Conservation (phyloP, 257 asterid genomes). For the Scutellaria baicalensis region DNA sequence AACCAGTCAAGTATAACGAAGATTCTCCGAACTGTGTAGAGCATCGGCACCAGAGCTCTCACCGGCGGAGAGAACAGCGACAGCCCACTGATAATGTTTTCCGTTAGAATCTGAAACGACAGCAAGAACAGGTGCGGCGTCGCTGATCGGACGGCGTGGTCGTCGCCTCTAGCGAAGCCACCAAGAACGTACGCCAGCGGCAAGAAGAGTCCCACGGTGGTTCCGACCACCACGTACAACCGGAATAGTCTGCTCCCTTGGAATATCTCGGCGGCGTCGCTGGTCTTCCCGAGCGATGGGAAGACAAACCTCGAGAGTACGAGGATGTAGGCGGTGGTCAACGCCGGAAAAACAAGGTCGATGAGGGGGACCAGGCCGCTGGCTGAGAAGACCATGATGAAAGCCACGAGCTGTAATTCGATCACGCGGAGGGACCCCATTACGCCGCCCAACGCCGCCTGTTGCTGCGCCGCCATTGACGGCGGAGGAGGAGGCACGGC, state of each 20-base stretch:
- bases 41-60: slow-evolving; percentile 72
- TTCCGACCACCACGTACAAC: slow-evolving; percentile 50
- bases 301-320: slow-evolving; percentile 54
- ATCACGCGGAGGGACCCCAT: slow-evolving; percentile 90
- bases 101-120: slow-evolving; percentile 79
- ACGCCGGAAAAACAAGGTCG: slow-evolving; percentile 68
- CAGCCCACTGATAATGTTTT: slow-evolving; percentile 61
- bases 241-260: slow-evolving; percentile 51
- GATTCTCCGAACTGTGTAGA: slow-evolving; percentile 67
- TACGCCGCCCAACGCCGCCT: slow-evolving; percentile 25
- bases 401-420: slow-evolving; percentile 82
- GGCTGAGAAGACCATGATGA: slow-evolving; percentile 79
- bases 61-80: slow-evolving; percentile 80
- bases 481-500: slow-evolving; percentile 40
- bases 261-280: slow-evolving; percentile 39
- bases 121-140: slow-evolving; percentile 77
- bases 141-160: slow-evolving; percentile 75
- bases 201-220: slow-evolving; percentile 61
- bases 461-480: slow-evolving; percentile 16
- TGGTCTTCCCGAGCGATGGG: slow-evolving; percentile 31
- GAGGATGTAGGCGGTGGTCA: slow-evolving; percentile 49
- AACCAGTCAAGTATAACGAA: slow-evolving; percentile 70
- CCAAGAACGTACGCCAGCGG: slow-evolving; percentile 90
- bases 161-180: slow-evolving; percentile 89
- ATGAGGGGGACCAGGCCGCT: slow-evolving; percentile 74